Conservation (phyloP, 2,329 filamentous ascomycete genomes). For the Nemania abortiva region DNA sequence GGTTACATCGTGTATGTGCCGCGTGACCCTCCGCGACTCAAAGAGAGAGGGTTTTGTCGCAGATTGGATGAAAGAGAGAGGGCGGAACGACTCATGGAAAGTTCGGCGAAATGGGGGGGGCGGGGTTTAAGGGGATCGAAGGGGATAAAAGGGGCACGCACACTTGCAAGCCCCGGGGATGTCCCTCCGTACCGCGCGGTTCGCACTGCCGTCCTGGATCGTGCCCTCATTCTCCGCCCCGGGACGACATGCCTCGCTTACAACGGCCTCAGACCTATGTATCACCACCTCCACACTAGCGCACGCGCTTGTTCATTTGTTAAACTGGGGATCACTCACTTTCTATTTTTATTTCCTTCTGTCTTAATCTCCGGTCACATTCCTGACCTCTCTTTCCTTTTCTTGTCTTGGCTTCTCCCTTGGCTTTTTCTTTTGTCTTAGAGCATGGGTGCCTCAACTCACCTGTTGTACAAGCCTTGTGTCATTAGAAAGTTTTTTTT, state of each 20-base stretch:
- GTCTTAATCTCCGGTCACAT: too few relatives aligned
- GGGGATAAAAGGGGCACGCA: slow-evolving; percentile 3
- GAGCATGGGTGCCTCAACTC: slow-evolving; percentile 1
- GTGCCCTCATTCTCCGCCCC: too few relatives aligned
- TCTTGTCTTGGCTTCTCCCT: neutral
- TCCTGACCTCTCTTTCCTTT: neutral
- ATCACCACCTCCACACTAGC: too few relatives aligned
- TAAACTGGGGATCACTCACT: neutral
- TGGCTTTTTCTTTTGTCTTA: slow-evolving; percentile 19
- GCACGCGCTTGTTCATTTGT: too few relatives aligned
- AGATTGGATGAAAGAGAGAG: neutral
- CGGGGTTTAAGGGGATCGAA: too few relatives aligned
- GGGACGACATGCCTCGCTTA: too few relatives aligned
- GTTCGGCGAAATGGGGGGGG: neutral
- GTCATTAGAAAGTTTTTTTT: neutral
- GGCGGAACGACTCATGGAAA: neutral
- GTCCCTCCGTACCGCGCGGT: neutral
- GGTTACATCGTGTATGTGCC: too few relatives aligned
- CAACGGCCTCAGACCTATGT: too few relatives aligned
- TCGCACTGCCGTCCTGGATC: too few relatives aligned
- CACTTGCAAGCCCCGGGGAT: too few relatives aligned
- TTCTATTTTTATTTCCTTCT: neutral
- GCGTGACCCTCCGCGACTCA: too few relatives aligned
- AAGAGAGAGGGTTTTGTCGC: neutral
- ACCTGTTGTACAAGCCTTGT: slow-evolving; percentile 17